Conservation (phyloP, 75 land plant species). For the Pseudotsuga menziesii region DNA sequence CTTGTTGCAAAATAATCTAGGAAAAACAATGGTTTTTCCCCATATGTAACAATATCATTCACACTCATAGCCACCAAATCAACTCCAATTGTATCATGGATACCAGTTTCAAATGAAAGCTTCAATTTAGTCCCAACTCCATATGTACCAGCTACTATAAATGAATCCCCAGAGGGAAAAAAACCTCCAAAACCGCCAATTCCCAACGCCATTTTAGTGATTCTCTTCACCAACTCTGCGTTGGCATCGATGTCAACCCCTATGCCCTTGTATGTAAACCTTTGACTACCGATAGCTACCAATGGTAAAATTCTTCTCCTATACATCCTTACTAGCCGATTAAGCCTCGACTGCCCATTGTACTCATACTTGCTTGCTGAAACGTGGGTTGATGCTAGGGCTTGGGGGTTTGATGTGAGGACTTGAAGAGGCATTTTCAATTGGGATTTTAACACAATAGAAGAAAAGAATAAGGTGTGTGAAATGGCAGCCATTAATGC, state of each 20-base stretch:
- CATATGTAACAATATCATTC: conserved; percentile 95
- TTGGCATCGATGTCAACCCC: conserved; percentile 99
- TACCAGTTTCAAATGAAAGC: conserved; percentile 90
- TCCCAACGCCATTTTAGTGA: conserved; percentile 88
- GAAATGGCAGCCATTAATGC: too few species aligned
- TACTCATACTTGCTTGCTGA: too few species aligned
- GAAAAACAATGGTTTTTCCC: too few species aligned
- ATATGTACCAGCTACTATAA: conserved; percentile 94
- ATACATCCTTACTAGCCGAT: too few species aligned
- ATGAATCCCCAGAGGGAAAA: conserved; percentile 91
- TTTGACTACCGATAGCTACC: background rate
- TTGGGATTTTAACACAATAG: too few species aligned
- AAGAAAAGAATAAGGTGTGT: too few species aligned
- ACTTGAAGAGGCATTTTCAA: too few species aligned
- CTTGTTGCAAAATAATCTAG: too few species aligned
- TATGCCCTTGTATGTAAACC: conserved; percentile 85
- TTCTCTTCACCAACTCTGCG: conserved; percentile 80
- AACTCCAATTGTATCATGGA: conserved; percentile 93
- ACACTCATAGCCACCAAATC: conserved; percentile 99
- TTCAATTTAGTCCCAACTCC: conserved; percentile 98
- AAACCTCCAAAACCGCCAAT: conserved; percentile 98
- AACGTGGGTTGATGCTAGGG: too few species aligned
- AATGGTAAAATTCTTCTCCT: too few species aligned
- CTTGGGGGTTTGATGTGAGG: too few species aligned
- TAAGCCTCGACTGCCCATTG: too few species aligned